Conservation (phyloP, 2,329 filamentous ascomycete genomes). For the Chrysosporium queenslandicum region DNA sequence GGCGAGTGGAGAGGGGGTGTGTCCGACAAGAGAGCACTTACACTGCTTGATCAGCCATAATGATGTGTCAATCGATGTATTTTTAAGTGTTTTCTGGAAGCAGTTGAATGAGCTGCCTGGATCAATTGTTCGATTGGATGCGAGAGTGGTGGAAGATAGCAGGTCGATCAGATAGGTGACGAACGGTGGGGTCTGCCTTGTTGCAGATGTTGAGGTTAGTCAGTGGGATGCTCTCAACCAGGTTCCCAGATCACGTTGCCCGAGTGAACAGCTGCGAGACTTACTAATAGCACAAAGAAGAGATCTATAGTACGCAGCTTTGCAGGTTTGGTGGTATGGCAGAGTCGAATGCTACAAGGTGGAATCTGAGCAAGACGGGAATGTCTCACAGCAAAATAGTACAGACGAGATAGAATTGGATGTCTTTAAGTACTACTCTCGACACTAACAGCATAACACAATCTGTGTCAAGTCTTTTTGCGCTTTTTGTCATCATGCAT, state of each 20-base stretch:
- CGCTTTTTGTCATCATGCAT: background rate
- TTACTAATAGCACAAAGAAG: no score
- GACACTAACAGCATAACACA: background rate
- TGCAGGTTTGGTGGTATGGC: no score
- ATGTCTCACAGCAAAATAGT: no score
- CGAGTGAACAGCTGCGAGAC: no score
- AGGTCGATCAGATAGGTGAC: background rate
- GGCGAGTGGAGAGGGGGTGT: background rate
- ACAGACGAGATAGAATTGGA: background rate
- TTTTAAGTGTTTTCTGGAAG: background rate
- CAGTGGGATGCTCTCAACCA: conserved; percentile 1
- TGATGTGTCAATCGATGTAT: background rate
- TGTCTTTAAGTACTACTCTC: background rate
- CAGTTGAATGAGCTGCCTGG: background rate
- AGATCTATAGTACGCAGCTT: no score
- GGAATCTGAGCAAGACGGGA: no score
- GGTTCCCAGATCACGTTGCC: conserved; percentile 1
- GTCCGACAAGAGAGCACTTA: conserved; percentile 8
- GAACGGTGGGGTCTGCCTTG: conserved; percentile 9
- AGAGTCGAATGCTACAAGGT: no score
- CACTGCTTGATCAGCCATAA: conserved; percentile 16
- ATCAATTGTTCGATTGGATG: background rate
- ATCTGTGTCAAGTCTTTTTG: background rate
- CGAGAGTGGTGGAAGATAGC: background rate
- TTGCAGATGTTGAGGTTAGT: conserved; percentile 6